phyloP scores from a whole-genome alignment of 192 early-diverging fungal species.

The Dissophora ornata region DNA sequence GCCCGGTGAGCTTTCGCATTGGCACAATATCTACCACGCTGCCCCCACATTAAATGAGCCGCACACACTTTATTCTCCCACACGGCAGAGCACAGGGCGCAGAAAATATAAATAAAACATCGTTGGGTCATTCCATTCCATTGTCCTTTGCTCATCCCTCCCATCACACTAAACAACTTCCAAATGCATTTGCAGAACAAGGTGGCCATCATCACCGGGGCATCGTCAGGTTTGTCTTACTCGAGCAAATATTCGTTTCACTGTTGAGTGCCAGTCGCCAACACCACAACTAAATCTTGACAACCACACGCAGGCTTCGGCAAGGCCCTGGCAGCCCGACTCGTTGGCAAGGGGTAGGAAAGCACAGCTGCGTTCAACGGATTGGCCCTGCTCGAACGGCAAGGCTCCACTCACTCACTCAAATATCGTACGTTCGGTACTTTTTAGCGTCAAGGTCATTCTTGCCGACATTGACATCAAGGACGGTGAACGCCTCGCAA shows the following conservation, averaged over 20 bases:
- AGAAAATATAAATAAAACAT: too few relatives aligned
- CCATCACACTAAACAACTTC: background rate
- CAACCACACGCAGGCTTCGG: conserved; percentile 62
- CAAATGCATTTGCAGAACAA: conserved; percentile 54
- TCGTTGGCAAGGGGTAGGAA: conserved; percentile 60
- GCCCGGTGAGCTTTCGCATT: background rate
- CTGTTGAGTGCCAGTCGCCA: too few relatives aligned
- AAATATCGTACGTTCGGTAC: background rate
- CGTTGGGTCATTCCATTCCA: too few relatives aligned
- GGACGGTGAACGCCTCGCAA: conserved; percentile 31
- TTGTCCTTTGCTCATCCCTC: background rate
- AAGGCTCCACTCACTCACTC: background rate
- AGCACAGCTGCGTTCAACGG: too few relatives aligned
- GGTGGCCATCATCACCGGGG: conserved; percentile 76
- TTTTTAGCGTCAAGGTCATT: conserved; percentile 67
- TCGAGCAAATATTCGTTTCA: too few relatives aligned
- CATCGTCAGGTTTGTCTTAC: conserved; percentile 62
- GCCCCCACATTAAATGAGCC: too few relatives aligned
- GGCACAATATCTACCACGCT: background rate
- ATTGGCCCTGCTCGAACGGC: too few relatives aligned
- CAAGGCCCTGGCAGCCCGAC: conserved; percentile 63
- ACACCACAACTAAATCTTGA: background rate
- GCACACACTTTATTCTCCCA: too few relatives aligned
- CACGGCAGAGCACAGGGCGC: too few relatives aligned
- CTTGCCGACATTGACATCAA: conserved; percentile 66